phyloP scores from a whole-genome alignment of 345 rosid genomes.

The thale cress (Arabidopsis thaliana) region DNA sequence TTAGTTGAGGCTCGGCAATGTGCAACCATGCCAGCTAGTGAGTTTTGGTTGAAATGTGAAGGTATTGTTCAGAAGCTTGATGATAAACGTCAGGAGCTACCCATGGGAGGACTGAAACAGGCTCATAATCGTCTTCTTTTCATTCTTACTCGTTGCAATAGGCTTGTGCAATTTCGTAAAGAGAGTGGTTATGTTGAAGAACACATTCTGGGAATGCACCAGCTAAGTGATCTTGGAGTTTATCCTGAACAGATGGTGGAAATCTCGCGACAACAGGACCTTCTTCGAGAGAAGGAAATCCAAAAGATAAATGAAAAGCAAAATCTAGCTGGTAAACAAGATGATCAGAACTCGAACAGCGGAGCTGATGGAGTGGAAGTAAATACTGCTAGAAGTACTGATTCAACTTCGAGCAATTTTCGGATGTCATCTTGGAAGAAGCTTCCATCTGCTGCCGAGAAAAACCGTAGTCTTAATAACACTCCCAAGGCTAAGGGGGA shows the following conservation, averaged over 20 bases:
- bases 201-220: conserved; percentile 80
- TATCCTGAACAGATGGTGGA: conserved; percentile 77
- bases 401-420: conserved; percentile 77
- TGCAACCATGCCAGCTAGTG: conserved; percentile 80
- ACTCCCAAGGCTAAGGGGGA: conserved; percentile 61
- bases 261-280: conserved; percentile 62
- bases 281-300: conserved; percentile 47
- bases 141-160: conserved; percentile 88
- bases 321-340: conserved; percentile 45
- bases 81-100: conserved; percentile 89
- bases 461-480: conserved; percentile 58
- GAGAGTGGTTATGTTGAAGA: conserved; percentile 86
- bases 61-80: conserved; percentile 85
- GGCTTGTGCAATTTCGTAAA: conserved; percentile 96
- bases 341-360: conserved; percentile 47
- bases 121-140: conserved; percentile 92
- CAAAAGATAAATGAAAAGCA: conserved; percentile 52
- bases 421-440: conserved; percentile 98
- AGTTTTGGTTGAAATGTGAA: conserved; percentile 92
- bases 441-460: conserved; percentile 80
- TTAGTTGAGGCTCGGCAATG: conserved; percentile 76
- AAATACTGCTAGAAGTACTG: conserved; percentile 71
- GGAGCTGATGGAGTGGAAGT: conserved; percentile 56
- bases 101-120: conserved; percentile 88
- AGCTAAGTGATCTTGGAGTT: conserved; percentile 91